Conservation (phyloP, 345 rosid species). For the Atalantia buxifolia region DNA sequence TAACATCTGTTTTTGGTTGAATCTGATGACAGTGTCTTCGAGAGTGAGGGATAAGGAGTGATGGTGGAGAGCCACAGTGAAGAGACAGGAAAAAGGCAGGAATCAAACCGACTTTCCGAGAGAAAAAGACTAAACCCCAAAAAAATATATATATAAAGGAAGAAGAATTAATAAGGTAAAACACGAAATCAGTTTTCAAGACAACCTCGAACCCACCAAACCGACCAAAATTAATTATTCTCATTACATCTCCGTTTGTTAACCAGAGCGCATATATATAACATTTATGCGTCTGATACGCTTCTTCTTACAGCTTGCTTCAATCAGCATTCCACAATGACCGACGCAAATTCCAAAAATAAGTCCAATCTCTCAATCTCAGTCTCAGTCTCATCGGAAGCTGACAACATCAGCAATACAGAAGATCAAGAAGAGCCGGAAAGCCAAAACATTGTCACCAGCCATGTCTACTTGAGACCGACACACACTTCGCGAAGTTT, state of each 20-base stretch:
- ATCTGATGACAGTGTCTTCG: neutral
- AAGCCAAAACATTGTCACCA: conserved; percentile 13
- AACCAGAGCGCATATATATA: neutral
- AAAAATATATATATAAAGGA: no score
- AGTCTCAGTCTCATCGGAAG: neutral
- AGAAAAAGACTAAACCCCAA: neutral
- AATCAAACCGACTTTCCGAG: neutral
- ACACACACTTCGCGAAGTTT: conserved; percentile 22
- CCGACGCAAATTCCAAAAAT: conserved; percentile 5
- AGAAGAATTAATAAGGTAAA: no score
- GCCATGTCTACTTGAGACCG: conserved; percentile 29
- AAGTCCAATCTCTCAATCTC: neutral
- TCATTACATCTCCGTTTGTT: neutral
- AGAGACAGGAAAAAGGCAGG: neutral
- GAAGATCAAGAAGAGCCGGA: conserved; percentile 23
- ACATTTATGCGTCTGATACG: no score
- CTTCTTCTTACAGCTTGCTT: neutral
- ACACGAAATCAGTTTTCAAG: conserved; percentile 4
- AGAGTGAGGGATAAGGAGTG: neutral
- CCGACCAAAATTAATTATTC: neutral
- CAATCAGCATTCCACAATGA: conserved; percentile 9
- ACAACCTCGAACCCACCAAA: conserved; percentile 5
- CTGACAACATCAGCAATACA: neutral
- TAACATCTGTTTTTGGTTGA: no score
- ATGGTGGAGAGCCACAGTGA: neutral